These are phyloP conservation scores for Thalassiosira hispida DNA, from an alignment of 352 stramenopile species.

Conservation along the genomic window DNA sequence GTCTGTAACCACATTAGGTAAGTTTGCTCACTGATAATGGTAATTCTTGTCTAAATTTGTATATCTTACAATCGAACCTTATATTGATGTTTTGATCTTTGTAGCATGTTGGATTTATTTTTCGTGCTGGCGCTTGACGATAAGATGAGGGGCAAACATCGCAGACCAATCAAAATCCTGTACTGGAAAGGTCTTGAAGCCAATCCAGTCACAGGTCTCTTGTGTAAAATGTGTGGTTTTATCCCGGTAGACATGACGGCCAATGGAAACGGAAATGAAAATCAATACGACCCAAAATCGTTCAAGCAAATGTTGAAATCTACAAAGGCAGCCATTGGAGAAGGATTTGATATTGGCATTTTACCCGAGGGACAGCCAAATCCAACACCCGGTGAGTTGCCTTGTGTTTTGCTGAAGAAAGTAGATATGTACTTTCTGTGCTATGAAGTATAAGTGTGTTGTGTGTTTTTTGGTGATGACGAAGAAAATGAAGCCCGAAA, in stretches of 20 bases:
- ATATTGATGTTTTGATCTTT: too few species aligned
- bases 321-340: constrained; percentile 75
- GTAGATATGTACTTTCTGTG: too few species aligned
- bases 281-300: constrained; percentile 78
- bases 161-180: constrained; percentile 82
- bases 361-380: constrained; percentile 84
- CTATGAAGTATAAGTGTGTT: too few species aligned
- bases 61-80: too few species aligned
- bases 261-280: constrained; percentile 74
- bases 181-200: constrained; percentile 84
- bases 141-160: constrained; percentile 69
- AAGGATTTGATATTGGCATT: constrained; percentile 85
- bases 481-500: too few species aligned
- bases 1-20: constrained; percentile 83
- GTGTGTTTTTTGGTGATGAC: too few species aligned
- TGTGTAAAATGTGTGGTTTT: constrained; percentile 82
- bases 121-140: constrained; percentile 70
- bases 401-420: too few species aligned
- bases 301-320: constrained; percentile 80
- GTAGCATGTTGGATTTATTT: constrained; percentile 79
- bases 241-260: constrained; percentile 82
- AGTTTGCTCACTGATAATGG: too few species aligned
- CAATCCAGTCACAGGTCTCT: constrained; percentile 73
- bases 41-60: too few species aligned
- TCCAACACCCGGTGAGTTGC: too few species aligned